Evolutionary conservation across 306 rosid species (phyloP), one percentile per base, ranked within the genome.

Genomic region (Quercus parvula): DNA sequence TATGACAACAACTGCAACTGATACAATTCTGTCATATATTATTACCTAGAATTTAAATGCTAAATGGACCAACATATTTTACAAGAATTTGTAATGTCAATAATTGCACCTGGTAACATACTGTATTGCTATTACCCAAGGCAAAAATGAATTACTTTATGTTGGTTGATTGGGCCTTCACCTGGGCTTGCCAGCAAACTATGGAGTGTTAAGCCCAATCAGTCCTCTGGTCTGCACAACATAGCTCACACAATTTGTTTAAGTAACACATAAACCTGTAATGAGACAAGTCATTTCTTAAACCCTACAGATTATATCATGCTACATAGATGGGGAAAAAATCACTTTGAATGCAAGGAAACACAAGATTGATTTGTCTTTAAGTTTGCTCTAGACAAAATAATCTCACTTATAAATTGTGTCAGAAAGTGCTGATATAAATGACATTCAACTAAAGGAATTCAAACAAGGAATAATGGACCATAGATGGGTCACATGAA

Each of bases 121-220:
- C 27, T 59, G 4, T 59, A 9, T 28, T 28, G 70, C 38, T 64
- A 64, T 28, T 63, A 30, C 41, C 44, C 31, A 63, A 13, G 31
- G 70, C 46, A 6, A 18, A 64, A 30, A 17, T 28, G 44, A 3
- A 30, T 63, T 64, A 31, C 5, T 64, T 64, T 30, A 28, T 35
- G 46, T 14, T 17, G 70, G 46, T 28, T 28, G 38, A 64, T 18
- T 30, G 33, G 44, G 70, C 38, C 46, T 64, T 64, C 70, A 30
- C 70, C 70, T 64, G 70, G 44, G 38, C 22, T 64, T 64, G 70
- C 70, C 70, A 64, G 9, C 70, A 64, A 64, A 30, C 33, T 30
- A 64, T n/a, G 31, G 38, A 31, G 31, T 35, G 41, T 6, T 17
- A 64, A 64, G 70, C 20, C 70, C 70, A 64, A 64, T 28, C 70